Conservation (phyloP, 176 grass and related monocot genomes). For the Oryza punctata region DNA sequence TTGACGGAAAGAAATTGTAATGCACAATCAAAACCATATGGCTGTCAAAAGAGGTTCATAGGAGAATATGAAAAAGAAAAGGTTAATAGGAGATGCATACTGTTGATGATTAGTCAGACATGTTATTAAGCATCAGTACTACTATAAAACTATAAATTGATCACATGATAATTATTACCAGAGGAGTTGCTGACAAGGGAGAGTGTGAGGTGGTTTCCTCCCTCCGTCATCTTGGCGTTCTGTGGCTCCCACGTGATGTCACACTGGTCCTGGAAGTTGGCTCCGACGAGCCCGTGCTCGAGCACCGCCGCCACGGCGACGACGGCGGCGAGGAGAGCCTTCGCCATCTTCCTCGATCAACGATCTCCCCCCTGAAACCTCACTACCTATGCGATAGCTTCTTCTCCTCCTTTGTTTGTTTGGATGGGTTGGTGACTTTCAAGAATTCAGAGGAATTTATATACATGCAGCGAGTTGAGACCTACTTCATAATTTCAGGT, state of each 20-base stretch:
- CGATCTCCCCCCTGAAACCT: background rate
- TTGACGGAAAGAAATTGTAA: background rate
- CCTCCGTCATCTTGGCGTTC: conserved; percentile 17
- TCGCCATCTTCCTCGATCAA: background rate
- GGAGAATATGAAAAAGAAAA: too few species aligned
- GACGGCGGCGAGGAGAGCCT: conserved; percentile 16
- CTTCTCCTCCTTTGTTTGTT: background rate
- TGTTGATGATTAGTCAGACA: background rate
- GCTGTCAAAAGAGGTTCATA: too few species aligned
- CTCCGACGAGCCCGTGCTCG: conserved; percentile 18
- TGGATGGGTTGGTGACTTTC: background rate
- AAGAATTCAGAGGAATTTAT: background rate
- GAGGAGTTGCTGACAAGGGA: conserved; percentile 38
- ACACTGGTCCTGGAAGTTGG: conserved; percentile 29
- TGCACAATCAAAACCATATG: too few species aligned
- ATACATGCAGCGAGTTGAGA: background rate
- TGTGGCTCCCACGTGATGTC: conserved; percentile 30
- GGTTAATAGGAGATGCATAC: too few species aligned
- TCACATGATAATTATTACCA: conserved; percentile 6
- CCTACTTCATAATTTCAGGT: background rate
- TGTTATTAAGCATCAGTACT: background rate
- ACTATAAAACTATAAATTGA: background rate
- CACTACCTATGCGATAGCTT: background rate
- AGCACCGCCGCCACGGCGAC: conserved; percentile 17
- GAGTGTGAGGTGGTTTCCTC: conserved; percentile 24